Percentiles rank a stretch among this genome's conserved stretches.
Evolutionary conservation across 2,329 filamentous ascomycete genomes (phyloP).

Genomic region (Penicillium vulpinum): DNA sequence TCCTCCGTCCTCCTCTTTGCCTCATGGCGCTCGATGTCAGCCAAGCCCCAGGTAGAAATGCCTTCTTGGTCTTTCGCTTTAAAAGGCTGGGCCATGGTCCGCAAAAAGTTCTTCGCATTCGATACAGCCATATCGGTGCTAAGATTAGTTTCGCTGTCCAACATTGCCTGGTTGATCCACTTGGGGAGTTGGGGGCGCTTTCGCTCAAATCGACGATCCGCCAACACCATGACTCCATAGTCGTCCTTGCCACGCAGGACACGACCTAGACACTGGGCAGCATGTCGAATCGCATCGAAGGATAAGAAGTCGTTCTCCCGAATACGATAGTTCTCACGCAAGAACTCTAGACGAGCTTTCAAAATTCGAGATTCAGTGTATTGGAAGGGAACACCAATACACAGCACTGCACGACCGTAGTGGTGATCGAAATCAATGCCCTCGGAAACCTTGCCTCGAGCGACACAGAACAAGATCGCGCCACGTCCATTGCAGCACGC

Average conservation of each 20-base stretch:
- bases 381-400: slow-evolving; percentile 96
- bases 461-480: slow-evolving; percentile 89
- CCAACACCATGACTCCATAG: slow-evolving; percentile 99
- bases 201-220: slow-evolving; percentile 89
- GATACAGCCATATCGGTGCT: slow-evolving; percentile 95
- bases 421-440: slow-evolving; percentile 99
- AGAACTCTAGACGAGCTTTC: slow-evolving; percentile 90
- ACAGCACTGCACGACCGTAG: slow-evolving; percentile 91
- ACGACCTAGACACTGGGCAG: slow-evolving; percentile 91
- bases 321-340: slow-evolving; percentile 96
- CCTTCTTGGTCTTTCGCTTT: slow-evolving; percentile 80
- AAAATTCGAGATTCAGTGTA: slow-evolving; percentile 97
- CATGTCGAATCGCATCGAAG: slow-evolving; percentile 99
- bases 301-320: slow-evolving; percentile 96
- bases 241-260: slow-evolving; percentile 96
- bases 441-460: slow-evolving; percentile 93
- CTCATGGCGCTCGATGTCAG: slow-evolving; percentile 70
- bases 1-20: slow-evolving; percentile 69
- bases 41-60: slow-evolving; percentile 85
- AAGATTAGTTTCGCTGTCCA: slow-evolving; percentile 82
- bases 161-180: slow-evolving; percentile 89
- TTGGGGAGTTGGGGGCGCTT: slow-evolving; percentile 89
- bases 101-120: slow-evolving; percentile 82
- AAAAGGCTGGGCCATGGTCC: slow-evolving; percentile 90
- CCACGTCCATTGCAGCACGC: slow-evolving; percentile 97